These are phyloP conservation scores for Chrysosporium keratinophilum DNA, from an alignment of 2,329 filamentous ascomycete genomes.

Conservation along the genomic window DNA sequence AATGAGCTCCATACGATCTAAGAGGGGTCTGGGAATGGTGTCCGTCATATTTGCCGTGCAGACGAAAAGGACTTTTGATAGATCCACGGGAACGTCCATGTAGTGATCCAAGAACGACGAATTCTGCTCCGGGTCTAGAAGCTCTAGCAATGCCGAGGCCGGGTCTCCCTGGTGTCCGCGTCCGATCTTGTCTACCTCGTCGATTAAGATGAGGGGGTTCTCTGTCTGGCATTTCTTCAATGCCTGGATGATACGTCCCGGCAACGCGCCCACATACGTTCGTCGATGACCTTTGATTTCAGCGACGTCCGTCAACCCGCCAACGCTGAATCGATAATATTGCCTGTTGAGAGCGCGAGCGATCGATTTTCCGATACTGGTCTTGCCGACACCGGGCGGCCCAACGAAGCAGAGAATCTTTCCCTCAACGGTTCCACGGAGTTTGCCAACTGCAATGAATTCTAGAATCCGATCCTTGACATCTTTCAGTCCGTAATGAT, in stretches of 20 bases:
- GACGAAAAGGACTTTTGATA: slow-evolving; percentile 95
- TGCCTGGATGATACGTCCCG: slow-evolving; percentile 93
- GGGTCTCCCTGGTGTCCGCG: slow-evolving; percentile 94
- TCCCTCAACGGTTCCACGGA: slow-evolving; percentile 91
- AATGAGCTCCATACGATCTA: slow-evolving; percentile 97
- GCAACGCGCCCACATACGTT: slow-evolving; percentile 91
- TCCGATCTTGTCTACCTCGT: slow-evolving; percentile 97
- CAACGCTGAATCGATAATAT: slow-evolving; percentile 97
- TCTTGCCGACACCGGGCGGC: slow-evolving; percentile 95
- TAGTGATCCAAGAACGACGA: slow-evolving; percentile 96
- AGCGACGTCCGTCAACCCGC: slow-evolving; percentile 90
- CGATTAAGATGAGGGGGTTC: slow-evolving; percentile 90
- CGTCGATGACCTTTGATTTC: slow-evolving; percentile 97
- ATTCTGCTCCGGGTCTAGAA: slow-evolving; percentile 95
- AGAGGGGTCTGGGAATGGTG: slow-evolving; percentile 83
- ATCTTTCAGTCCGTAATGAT: slow-evolving; percentile 93
- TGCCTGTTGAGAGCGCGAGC: slow-evolving; percentile 87
- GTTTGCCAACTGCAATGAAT: slow-evolving; percentile 95
- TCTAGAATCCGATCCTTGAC: slow-evolving; percentile 97
- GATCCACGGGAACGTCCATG: slow-evolving; percentile 92
- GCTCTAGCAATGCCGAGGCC: slow-evolving; percentile 80
- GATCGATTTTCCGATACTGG: slow-evolving; percentile 96
- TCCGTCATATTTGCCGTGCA: slow-evolving; percentile 99
- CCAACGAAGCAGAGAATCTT: slow-evolving; percentile 98
- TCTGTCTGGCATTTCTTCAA: slow-evolving; percentile 99